phyloP scores from a whole-genome alignment of 2,329 filamentous ascomycete species.

The Verticillium zaregamsianum region DNA sequence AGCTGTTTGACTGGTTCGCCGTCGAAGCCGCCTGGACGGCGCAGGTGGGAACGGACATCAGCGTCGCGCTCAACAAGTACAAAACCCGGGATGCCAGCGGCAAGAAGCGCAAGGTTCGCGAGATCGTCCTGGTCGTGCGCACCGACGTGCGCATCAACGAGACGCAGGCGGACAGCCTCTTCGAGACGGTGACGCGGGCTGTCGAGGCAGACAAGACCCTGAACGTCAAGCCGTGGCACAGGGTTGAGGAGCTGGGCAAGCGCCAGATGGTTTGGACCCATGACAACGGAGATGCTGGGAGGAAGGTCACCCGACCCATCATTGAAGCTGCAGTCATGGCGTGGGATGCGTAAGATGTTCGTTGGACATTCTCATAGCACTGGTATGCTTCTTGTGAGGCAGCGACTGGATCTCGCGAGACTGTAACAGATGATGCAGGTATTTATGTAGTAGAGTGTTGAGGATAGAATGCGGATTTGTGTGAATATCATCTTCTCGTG shows the following conservation, averaged over 20 bases:
- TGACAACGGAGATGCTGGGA: constrained; percentile 25
- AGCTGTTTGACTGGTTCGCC: constrained; percentile 44
- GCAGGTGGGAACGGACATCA: constrained; percentile 37
- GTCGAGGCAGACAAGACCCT: constrained; percentile 32
- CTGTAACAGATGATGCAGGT: not conserved
- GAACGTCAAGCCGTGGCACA: constrained; percentile 37
- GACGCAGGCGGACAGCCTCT: constrained; percentile 36
- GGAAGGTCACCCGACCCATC: constrained; percentile 39
- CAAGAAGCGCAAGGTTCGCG: constrained; percentile 39
- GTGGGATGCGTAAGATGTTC: constrained; percentile 23
- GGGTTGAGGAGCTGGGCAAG: constrained; percentile 31
- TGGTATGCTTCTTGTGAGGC: not conserved
- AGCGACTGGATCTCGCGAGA: not conserved
- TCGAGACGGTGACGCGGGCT: constrained; percentile 32
- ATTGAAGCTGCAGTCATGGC: constrained; percentile 36
- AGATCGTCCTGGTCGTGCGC: constrained; percentile 38
- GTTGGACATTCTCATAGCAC: not conserved
- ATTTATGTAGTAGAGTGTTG: not conserved
- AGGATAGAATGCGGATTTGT: not conserved
- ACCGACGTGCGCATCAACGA: constrained; percentile 39
- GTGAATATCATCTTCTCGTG: too few species aligned
- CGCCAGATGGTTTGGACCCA: constrained; percentile 44
- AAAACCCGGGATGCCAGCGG: constrained; percentile 30
- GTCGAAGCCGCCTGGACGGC: constrained; percentile 44
- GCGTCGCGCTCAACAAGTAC: constrained; percentile 40